Percentiles rank a stretch among this genome's conserved stretches.
Conservation (phyloP, 2,329 filamentous ascomycete species). For the Plenodomus lindquistii region DNA sequence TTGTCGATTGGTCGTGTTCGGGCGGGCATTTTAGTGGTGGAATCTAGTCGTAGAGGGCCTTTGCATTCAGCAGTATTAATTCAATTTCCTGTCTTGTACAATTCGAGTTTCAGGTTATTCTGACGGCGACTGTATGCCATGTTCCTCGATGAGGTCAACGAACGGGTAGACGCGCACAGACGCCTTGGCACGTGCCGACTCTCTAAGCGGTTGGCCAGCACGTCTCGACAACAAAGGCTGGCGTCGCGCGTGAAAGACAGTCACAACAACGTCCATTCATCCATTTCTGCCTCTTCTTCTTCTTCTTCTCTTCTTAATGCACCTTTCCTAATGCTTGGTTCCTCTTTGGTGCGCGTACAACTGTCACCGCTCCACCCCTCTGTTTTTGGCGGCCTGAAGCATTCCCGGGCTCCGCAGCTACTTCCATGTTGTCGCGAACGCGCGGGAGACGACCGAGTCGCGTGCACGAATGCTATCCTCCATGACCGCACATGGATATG, state of each 20-base stretch:
- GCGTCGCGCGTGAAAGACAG: conserved; percentile 9
- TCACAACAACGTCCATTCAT: conserved; percentile 8
- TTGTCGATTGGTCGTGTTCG: conserved; percentile 68
- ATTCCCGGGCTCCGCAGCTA: conserved; percentile 7
- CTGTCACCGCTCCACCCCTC: conserved; percentile 4
- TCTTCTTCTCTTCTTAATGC: conserved; percentile 14
- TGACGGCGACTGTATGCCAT: background rate
- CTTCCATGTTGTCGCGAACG: conserved; percentile 47
- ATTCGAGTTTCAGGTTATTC: background rate
- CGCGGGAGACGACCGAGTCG: conserved; percentile 42
- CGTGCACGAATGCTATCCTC: conserved; percentile 49
- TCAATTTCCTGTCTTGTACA: background rate
- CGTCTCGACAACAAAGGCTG: conserved; percentile 34
- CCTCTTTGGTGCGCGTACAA: conserved; percentile 3
- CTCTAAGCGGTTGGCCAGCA: conserved; percentile 18
- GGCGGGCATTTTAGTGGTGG: conserved; percentile 27
- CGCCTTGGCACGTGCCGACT: conserved; percentile 17
- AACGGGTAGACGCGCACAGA: conserved; percentile 8
- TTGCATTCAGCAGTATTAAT: too few species aligned
- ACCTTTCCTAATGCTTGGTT: conserved; percentile 30
- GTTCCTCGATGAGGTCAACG: conserved; percentile 15
- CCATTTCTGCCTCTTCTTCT: conserved; percentile 23
- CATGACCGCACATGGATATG: conserved; percentile 42
- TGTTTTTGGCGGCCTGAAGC: conserved; percentile 6
- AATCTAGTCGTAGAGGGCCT: background rate